Evolutionary conservation across 495 filamentous ascomycete genomes (phyloP).

Genomic region (Penicillium longicatenatum): DNA sequence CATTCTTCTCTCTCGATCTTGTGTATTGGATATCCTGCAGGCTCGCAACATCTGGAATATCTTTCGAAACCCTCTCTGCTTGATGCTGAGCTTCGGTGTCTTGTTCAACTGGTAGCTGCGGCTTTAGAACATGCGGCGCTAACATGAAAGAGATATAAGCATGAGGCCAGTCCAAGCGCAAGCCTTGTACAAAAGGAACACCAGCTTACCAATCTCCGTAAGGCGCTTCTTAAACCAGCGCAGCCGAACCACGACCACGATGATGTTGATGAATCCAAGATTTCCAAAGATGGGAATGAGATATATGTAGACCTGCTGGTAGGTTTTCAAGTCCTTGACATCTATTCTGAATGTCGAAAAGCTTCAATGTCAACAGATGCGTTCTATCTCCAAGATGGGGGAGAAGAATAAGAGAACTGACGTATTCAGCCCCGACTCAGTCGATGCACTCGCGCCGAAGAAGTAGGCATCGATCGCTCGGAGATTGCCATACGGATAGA

Average conservation of each 20-base stretch:
- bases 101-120: too few relatives aligned
- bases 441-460: conserved; percentile 45
- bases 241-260: neutral
- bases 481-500: conserved; percentile 45
- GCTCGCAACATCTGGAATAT: too few relatives aligned
- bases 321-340: neutral
- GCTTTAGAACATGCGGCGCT: too few relatives aligned
- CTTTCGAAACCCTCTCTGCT: too few relatives aligned
- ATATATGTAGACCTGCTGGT: neutral
- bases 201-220: neutral
- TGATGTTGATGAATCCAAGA: neutral
- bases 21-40: too few relatives aligned
- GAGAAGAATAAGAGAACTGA: conserved; percentile 21
- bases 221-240: neutral
- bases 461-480: conserved; percentile 45
- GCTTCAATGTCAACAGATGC: neutral
- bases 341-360: neutral
- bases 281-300: neutral
- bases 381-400: too few relatives aligned
- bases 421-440: conserved; percentile 46
- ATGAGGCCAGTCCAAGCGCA: too few relatives aligned
- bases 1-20: too few relatives aligned
- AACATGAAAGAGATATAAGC: too few relatives aligned
- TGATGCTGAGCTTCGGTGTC: too few relatives aligned
- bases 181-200: too few relatives aligned